These are phyloP conservation scores for Thelonectria rubi DNA, from an alignment of 2,329 filamentous ascomycete genomes.

Conservation along the genomic window DNA sequence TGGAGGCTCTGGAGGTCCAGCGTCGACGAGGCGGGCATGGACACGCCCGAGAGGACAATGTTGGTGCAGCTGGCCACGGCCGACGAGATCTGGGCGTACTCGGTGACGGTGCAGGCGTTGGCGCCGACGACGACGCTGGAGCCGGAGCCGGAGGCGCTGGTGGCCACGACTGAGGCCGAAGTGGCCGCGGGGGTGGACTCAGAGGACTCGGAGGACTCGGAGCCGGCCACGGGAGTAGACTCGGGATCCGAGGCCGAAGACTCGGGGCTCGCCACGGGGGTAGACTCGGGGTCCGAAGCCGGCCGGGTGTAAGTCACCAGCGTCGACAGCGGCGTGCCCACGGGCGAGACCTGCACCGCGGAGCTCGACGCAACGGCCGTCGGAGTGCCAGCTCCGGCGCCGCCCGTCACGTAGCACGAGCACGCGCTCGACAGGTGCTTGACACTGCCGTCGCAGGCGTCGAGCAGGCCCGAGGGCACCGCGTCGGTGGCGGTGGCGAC, in stretches of 20 bases:
- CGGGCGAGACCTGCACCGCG: not conserved
- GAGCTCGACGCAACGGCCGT: conserved; percentile 9
- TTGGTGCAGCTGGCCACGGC: conserved; percentile 24
- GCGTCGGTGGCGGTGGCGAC: conserved; percentile 9
- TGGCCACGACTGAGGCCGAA: not conserved
- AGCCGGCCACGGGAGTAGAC: not conserved
- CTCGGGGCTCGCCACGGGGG: not conserved
- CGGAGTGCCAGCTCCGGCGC: conserved; percentile 4
- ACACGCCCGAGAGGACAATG: conserved; percentile 20
- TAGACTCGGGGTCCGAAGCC: not conserved
- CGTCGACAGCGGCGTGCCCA: not conserved
- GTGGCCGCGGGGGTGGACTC: not conserved
- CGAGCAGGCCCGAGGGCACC: not conserved
- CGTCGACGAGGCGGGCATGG: conserved; percentile 22
- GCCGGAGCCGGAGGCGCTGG: not conserved
- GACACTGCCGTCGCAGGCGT: conserved; percentile 3
- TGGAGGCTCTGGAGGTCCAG: conserved; percentile 24
- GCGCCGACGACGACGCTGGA: conserved; percentile 11
- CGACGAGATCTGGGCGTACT: conserved; percentile 23
- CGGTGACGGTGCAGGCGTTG: conserved; percentile 19
- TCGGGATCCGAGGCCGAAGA: conserved; percentile 2
- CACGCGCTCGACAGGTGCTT: conserved; percentile 10
- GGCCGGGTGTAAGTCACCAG: conserved; percentile 7
- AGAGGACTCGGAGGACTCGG: not conserved
- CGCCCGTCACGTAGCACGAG: conserved; percentile 8